Evolutionary conservation across 2,329 filamentous ascomycete genomes (phyloP), one percentile per base, ranked within the genome.

Genomic region (Cryphonectria parasitica): DNA sequence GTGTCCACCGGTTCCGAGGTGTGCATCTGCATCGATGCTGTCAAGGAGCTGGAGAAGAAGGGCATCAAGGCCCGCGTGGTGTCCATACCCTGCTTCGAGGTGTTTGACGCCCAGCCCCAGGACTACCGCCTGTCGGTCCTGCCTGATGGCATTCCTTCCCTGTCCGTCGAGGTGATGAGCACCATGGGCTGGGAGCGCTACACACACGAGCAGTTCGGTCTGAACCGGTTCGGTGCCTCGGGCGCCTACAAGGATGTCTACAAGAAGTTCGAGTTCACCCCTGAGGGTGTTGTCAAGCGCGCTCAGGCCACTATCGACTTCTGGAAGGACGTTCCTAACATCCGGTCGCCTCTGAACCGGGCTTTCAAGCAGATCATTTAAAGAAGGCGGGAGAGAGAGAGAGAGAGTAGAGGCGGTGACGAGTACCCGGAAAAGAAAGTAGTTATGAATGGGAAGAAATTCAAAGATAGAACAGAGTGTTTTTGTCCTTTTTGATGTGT

Each of bases 231-330:
- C 84, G 96, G 96, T 90, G 95, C 95, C 76, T 97, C 93, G 69
- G 96, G 95, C 79, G 92, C 95, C 76, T 98, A 98, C 88, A 95
- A 95, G 91, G 91, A 98, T 79, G 94, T 99, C 73, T 99, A 99
- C 89, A 92, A 93, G 92, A 98, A 98, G 90, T 99, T 99, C 85
- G 96, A 98, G 84, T 98, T 99, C 88, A 99, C 95, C 65, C 93
- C 96, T 68, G 95, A 97, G 85, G 96, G 96, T 75, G 92, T 99
- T 81, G 87, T 93, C 85, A 98, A 98, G 92, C 94, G 96, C 78
- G 96, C 95, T 73, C 83, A 94, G 74, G 91, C 92, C 77, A 99
- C 96, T 74, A 86, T 98, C 79, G 90, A 98, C 81, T 99, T 98
- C 90, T 99, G 94, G 92, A 98, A 98, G 92, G 92, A 91, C 76